Percentiles rank a stretch among this genome's conserved stretches.
Conservation (phyloP, 2,329 filamentous ascomycete species). For the Claviceps purpurea region DNA sequence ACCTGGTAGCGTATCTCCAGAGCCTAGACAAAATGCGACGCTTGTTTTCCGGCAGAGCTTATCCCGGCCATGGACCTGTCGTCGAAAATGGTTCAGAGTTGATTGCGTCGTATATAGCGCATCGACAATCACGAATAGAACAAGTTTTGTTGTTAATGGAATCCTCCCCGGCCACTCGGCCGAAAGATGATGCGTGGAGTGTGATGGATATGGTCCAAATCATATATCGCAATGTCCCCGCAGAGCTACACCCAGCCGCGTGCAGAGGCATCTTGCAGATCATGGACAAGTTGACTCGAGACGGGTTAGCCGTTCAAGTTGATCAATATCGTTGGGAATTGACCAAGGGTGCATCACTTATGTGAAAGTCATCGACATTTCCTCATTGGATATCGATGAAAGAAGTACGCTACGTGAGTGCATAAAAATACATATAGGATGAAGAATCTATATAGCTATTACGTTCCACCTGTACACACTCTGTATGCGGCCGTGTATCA, state of each 20-base stretch:
- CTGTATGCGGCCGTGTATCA: too few relatives aligned
- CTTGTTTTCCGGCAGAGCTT: constrained; percentile 55
- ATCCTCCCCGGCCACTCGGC: constrained; percentile 19
- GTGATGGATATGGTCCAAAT: constrained; percentile 74
- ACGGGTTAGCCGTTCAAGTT: constrained; percentile 47
- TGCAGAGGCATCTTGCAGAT: constrained; percentile 66
- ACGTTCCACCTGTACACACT: too few relatives aligned
- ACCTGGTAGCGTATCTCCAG: constrained; percentile 53
- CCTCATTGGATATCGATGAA: too few relatives aligned
- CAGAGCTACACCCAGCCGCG: constrained; percentile 62
- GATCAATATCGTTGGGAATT: constrained; percentile 21
- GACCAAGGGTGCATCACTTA: constrained; percentile 10
- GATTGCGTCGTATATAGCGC: constrained; percentile 70
- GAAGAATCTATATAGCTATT: too few relatives aligned
- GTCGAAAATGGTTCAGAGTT: constrained; percentile 58
- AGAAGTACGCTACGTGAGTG: too few relatives aligned
- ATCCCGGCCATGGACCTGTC: constrained; percentile 78
- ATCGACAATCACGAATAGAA: constrained; percentile 65
- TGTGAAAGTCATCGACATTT: constrained; percentile 7
- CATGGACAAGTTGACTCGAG: constrained; percentile 60
- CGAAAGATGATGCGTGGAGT: constrained; percentile 37
- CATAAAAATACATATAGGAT: too few relatives aligned
- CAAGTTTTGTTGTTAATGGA: constrained; percentile 58
- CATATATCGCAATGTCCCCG: constrained; percentile 71
- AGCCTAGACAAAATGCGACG: constrained; percentile 57